Percentiles rank a stretch among this genome's conserved stretches.
phyloP scores from a whole-genome alignment of 2,329 filamentous ascomycete genomes.

The Fusarium sp. region DNA sequence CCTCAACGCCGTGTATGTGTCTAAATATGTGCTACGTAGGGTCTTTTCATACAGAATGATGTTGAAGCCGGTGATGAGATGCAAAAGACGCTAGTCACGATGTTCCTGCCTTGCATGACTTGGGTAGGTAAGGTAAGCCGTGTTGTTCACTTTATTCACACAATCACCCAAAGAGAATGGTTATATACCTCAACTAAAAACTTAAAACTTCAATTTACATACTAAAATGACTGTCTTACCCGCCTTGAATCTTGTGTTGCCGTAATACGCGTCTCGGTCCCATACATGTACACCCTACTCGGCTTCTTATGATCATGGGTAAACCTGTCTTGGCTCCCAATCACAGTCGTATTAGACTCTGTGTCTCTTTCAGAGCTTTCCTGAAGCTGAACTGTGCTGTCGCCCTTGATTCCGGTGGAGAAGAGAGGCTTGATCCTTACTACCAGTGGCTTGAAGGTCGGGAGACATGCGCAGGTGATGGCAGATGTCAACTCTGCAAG shows the following conservation, averaged over 20 bases:
- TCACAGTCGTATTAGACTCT: neutral
- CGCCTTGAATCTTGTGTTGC: neutral
- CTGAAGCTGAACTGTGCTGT: neutral
- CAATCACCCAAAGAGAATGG: neutral
- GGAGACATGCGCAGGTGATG: slow-evolving; percentile 30
- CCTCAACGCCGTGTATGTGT: too few relatives aligned
- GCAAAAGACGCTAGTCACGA: neutral
- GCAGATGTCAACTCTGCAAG: slow-evolving; percentile 30
- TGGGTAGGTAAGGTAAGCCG: neutral
- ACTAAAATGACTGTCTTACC: neutral
- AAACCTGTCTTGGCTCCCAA: neutral
- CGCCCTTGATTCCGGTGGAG: neutral
- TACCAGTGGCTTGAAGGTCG: slow-evolving; percentile 26
- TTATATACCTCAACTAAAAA: neutral
- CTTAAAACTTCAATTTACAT: neutral
- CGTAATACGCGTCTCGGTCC: slow-evolving; percentile 9
- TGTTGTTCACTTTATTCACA: neutral
- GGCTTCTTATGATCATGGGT: neutral
- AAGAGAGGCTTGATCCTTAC: neutral
- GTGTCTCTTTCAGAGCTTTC: neutral
- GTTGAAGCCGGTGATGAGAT: neutral
- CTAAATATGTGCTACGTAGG: too few relatives aligned
- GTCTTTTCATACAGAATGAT: too few relatives aligned
- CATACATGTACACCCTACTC: neutral
- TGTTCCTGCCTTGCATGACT: neutral